Conservation (phyloP, 345 rosid species). For the Nephelium lappaceum region DNA sequence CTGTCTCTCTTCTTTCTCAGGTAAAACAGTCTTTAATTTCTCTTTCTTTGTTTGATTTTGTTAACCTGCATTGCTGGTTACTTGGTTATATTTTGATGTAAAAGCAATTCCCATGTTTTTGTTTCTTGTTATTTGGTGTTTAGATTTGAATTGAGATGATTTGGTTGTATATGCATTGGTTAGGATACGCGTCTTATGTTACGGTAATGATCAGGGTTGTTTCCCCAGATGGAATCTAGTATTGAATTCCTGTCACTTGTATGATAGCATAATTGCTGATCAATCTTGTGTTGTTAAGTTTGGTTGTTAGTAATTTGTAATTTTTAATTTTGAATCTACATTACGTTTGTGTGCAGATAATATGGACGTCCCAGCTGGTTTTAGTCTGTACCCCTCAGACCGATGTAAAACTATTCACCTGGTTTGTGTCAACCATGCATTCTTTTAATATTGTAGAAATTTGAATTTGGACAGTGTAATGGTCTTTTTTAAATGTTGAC, state of each 20-base stretch:
- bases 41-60: neutral
- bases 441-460: neutral
- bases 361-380: conserved; percentile 50
- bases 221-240: neutral
- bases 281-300: neutral
- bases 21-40: neutral
- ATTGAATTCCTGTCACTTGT: neutral
- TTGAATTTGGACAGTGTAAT: conserved; percentile 1
- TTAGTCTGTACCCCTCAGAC: conserved; percentile 58
- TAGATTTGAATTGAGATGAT: neutral
- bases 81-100: neutral
- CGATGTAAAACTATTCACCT: conserved; percentile 80
- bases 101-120: neutral
- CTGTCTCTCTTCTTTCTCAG: conserved; percentile 12
- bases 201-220: neutral
- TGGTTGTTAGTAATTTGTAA: neutral
- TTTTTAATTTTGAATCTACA: conserved; percentile 18
- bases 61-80: neutral
- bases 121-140: neutral
- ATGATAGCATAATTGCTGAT: too few relatives aligned
- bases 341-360: conserved; percentile 14
- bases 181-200: neutral
- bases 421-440: conserved; percentile 38
- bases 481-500: conserved; percentile 7
- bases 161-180: neutral